These are phyloP conservation scores for Cytospora piceae DNA, from an alignment of 2,329 filamentous ascomycete genomes.

Conservation along the genomic window DNA sequence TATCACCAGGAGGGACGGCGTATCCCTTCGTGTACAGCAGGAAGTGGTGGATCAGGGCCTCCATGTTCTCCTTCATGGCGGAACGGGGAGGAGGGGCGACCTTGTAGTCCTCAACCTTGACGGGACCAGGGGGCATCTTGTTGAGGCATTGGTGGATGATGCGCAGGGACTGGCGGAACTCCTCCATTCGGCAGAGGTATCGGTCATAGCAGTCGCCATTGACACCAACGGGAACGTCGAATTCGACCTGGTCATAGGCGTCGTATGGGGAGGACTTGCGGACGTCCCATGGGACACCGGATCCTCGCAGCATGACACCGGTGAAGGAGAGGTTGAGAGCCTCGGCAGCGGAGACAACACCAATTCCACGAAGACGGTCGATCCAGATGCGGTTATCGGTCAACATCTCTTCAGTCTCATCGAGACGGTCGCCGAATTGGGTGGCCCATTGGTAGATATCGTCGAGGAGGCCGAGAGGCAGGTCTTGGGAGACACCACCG, in stretches of 20 bases:
- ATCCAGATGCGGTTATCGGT: conserved; percentile 99
- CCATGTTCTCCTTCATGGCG: conserved; percentile 99
- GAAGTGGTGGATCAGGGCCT: conserved; percentile 99
- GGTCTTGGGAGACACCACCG: conserved; percentile 93
- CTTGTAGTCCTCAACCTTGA: conserved; percentile 99
- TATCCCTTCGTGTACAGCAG: conserved; percentile 98
- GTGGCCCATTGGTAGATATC: conserved; percentile 99
- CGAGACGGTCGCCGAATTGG: conserved; percentile 96
- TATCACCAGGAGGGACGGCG: conserved; percentile 94
- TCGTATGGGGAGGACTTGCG: conserved; percentile 98
- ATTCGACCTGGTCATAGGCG: conserved; percentile 96
- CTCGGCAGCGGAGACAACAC: conserved; percentile 87
- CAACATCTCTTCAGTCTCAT: conserved; percentile 97
- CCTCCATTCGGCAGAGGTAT: conserved; percentile 98
- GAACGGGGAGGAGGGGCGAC: conserved; percentile 91
- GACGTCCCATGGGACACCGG: conserved; percentile 93
- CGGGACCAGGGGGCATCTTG: conserved; percentile 94
- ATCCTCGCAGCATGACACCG: conserved; percentile 97
- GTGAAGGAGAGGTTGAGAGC: conserved; percentile 97
- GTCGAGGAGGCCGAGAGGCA: conserved; percentile 90
- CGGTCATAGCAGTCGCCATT: conserved; percentile 99
- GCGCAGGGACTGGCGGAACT: conserved; percentile 96
- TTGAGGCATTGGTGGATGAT: conserved; percentile 99
- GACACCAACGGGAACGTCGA: conserved; percentile 93
- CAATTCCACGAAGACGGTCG: conserved; percentile 85